Conservation (phyloP, 2,329 filamentous ascomycete genomes). For the Hymenoscyphus infarciens region DNA sequence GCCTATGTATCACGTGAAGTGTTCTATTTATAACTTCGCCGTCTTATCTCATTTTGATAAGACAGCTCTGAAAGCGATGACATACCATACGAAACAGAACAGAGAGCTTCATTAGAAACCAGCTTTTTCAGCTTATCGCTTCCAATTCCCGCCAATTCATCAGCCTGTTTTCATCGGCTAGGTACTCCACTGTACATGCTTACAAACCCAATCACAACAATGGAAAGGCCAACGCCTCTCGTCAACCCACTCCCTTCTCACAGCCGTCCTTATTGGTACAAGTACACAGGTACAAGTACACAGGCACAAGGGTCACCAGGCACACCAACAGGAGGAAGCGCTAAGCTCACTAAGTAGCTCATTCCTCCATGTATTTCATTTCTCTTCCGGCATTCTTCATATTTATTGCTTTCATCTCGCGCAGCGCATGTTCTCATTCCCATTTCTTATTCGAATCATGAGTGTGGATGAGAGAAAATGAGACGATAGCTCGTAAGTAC, state of each 20-base stretch:
- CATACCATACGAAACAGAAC: not conserved
- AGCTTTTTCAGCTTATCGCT: not conserved
- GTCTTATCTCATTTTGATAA: not conserved
- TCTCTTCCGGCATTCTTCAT: not conserved
- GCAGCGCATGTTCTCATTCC: not conserved
- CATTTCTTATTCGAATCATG: not conserved
- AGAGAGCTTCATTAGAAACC: not conserved
- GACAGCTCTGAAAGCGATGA: not conserved
- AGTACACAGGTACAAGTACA: not conserved
- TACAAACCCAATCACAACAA: not conserved
- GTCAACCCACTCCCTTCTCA: not conserved
- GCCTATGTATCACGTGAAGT: not conserved
- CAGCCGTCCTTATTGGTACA: not conserved
- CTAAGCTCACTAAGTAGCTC: not conserved
- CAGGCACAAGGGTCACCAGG: not conserved
- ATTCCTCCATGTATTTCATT: not conserved
- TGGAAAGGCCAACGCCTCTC: not conserved
- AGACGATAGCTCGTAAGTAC: not conserved
- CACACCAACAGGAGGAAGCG: slow-evolving; percentile 3
- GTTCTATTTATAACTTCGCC: not conserved
- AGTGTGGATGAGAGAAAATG: not conserved
- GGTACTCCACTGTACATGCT: not conserved
- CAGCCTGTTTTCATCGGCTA: not conserved
- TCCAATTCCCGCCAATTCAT: not conserved
- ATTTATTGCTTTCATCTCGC: not conserved